A percentile compares a stretch with the other conserved stretches of the same genome.
Conservation (phyloP, 164 flowering plant species). For the Stephania cephalantha region DNA sequence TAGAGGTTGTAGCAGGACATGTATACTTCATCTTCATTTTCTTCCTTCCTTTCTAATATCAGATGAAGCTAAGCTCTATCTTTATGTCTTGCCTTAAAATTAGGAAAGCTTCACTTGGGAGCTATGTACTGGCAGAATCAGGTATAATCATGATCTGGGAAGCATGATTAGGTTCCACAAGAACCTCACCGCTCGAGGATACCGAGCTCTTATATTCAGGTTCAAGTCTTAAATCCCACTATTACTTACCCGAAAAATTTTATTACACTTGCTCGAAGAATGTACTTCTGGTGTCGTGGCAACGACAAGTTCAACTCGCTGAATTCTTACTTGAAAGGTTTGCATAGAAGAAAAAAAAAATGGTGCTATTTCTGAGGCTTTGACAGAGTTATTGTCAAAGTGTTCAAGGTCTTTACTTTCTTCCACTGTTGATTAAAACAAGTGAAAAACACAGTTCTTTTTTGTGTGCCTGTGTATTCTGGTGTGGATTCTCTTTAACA, state of each 20-base stretch:
- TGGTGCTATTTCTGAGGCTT: too few relatives aligned
- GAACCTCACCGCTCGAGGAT: conserved; percentile 71
- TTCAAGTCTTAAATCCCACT: conserved; percentile 5
- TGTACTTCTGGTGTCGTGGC: not conserved
- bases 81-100: not conserved
- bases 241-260: too few relatives aligned
- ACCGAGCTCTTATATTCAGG: conserved; percentile 87
- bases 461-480: too few relatives aligned
- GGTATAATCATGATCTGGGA: conserved; percentile 60
- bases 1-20: conserved; percentile 26
- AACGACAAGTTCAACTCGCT: not conserved
- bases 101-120: conserved; percentile 57
- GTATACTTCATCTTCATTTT: not conserved
- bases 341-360: too few relatives aligned
- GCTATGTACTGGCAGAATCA: conserved; percentile 56
- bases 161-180: conserved; percentile 88
- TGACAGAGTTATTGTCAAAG: too few relatives aligned
- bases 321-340: not conserved
- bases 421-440: too few relatives aligned
- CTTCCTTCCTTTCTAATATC: not conserved
- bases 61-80: not conserved
- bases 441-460: too few relatives aligned
- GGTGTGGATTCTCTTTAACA: too few relatives aligned
- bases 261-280: not conserved
- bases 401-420: too few relatives aligned